phyloP scores from a whole-genome alignment of 495 filamentous ascomycete species.

The Opeltia flavorubescens region DNA sequence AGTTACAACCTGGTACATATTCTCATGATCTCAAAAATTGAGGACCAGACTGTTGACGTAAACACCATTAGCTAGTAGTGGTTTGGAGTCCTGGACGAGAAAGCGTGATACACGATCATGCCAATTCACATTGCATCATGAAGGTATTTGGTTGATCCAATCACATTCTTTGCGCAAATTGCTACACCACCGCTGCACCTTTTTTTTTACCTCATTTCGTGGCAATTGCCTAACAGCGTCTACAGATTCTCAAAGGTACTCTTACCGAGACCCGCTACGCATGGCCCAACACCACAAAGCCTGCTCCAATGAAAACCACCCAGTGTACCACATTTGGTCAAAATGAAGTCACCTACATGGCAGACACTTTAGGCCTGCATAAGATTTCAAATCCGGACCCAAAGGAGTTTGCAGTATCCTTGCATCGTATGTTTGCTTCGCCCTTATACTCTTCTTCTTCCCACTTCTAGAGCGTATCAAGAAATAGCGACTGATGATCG shows the following conservation, averaged over 20 bases:
- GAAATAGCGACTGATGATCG: constrained; percentile 14
- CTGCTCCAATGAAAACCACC: constrained; percentile 30
- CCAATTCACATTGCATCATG: constrained; percentile 65
- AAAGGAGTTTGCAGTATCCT: constrained; percentile 62
- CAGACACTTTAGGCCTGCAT: constrained; percentile 71
- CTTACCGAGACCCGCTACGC: constrained; percentile 69
- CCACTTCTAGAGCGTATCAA: too few relatives aligned
- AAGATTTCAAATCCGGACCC: constrained; percentile 58
- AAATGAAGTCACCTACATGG: constrained; percentile 71
- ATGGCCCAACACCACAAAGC: constrained; percentile 47
- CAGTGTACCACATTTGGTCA: constrained; percentile 34
- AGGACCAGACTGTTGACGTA: too few relatives aligned
- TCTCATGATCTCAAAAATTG: not conserved
- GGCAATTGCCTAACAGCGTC: constrained; percentile 7
- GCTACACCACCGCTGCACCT: too few relatives aligned
- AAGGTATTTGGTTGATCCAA: constrained; percentile 35
- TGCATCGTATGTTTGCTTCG: constrained; percentile 59
- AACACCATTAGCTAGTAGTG: constrained; percentile 53
- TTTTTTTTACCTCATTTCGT: not conserved
- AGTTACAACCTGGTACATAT: constrained; percentile 69
- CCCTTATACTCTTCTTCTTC: not conserved
- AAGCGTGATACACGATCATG: constrained; percentile 78
- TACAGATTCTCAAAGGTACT: constrained; percentile 55
- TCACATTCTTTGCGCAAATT: too few relatives aligned
- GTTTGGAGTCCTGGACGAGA: constrained; percentile 89